These are phyloP conservation scores for Aspergillus sp. DNA, from an alignment of 2,329 filamentous ascomycete genomes.

Conservation along the genomic window DNA sequence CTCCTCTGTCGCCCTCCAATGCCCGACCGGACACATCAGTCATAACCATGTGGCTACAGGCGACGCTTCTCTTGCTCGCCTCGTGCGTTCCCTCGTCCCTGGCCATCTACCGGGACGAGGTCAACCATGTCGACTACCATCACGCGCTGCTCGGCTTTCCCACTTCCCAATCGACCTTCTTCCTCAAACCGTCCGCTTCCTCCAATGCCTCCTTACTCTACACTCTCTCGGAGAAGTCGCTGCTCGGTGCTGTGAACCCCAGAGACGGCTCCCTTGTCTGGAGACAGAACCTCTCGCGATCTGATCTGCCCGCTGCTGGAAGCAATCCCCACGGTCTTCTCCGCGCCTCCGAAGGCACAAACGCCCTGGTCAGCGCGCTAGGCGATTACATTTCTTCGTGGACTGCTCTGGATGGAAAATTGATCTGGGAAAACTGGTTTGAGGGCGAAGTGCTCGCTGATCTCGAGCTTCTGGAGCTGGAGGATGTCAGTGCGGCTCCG, in stretches of 20 bases:
- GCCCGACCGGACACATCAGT: conserved; percentile 29
- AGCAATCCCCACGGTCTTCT: conserved; percentile 48
- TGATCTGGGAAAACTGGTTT: conserved; percentile 71
- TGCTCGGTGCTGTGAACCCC: conserved; percentile 87
- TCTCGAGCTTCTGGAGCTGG: conserved; percentile 75
- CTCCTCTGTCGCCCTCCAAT: conserved; percentile 30
- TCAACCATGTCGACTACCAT: conserved; percentile 90
- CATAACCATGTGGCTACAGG: conserved; percentile 45
- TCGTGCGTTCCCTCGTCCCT: conserved; percentile 53
- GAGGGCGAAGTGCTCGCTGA: conserved; percentile 45
- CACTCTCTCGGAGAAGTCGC: conserved; percentile 79
- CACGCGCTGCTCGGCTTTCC: conserved; percentile 84
- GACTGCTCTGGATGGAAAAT: conserved; percentile 78
- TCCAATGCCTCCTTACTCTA: conserved; percentile 90
- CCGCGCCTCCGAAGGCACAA: conserved; percentile 75
- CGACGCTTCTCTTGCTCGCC: conserved; percentile 41
- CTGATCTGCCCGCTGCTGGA: conserved; percentile 25
- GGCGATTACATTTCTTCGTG: conserved; percentile 73
- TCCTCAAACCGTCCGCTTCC: conserved; percentile 79
- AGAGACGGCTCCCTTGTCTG: conserved; percentile 81
- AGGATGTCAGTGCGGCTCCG: conserved; percentile 53
- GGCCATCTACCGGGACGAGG: conserved; percentile 87
- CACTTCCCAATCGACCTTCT: conserved; percentile 83
- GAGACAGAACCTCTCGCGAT: conserved; percentile 71
- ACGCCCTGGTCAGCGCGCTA: conserved; percentile 72